A percentile compares a stretch with the other conserved stretches of the same genome.
These are phyloP conservation scores for Podospora didyma DNA, from an alignment of 495 filamentous ascomycete genomes.

Conservation along the genomic window DNA sequence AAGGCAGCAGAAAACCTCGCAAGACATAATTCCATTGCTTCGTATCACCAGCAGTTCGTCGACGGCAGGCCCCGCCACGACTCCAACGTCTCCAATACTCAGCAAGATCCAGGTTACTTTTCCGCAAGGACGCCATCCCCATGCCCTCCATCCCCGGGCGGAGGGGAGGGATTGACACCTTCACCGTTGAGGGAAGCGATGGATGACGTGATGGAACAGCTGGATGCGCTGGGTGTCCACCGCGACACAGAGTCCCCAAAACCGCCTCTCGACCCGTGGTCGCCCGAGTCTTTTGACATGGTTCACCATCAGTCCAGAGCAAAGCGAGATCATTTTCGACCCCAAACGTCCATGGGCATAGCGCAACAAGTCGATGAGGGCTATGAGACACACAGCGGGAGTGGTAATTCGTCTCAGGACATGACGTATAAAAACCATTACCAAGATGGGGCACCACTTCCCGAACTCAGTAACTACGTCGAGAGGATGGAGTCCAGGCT, in stretches of 20 bases:
- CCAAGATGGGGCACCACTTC: constrained; percentile 50
- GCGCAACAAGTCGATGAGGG: constrained; percentile 51
- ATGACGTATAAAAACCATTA: constrained; percentile 33
- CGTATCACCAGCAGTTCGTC: constrained; percentile 32
- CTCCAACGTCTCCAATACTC: constrained; percentile 25
- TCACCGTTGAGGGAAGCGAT: constrained; percentile 90
- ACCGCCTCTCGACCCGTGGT: constrained; percentile 74
- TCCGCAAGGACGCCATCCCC: constrained; percentile 52
- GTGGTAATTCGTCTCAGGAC: constrained; percentile 41
- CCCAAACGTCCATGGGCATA: constrained; percentile 71
- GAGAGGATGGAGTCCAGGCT: constrained; percentile 83
- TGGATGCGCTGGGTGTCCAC: constrained; percentile 79
- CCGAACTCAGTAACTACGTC: constrained; percentile 77
- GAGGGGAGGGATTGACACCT: constrained; percentile 66
- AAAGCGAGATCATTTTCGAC: constrained; percentile 43
- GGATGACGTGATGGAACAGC: constrained; percentile 96
- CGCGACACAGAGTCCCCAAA: constrained; percentile 50
- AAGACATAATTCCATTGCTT: constrained; percentile 22
- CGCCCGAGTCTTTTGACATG: constrained; percentile 79
- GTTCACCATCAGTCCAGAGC: constrained; percentile 40
- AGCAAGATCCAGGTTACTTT: constrained; percentile 37
- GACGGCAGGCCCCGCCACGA: constrained; percentile 17
- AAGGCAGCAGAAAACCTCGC: no score
- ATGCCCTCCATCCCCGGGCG: constrained; percentile 58
- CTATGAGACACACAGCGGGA: constrained; percentile 48